Evolutionary conservation across 495 filamentous ascomycete genomes (phyloP), one percentile per base, ranked within the genome.

Genomic region (Penicillium waksmanii): DNA sequence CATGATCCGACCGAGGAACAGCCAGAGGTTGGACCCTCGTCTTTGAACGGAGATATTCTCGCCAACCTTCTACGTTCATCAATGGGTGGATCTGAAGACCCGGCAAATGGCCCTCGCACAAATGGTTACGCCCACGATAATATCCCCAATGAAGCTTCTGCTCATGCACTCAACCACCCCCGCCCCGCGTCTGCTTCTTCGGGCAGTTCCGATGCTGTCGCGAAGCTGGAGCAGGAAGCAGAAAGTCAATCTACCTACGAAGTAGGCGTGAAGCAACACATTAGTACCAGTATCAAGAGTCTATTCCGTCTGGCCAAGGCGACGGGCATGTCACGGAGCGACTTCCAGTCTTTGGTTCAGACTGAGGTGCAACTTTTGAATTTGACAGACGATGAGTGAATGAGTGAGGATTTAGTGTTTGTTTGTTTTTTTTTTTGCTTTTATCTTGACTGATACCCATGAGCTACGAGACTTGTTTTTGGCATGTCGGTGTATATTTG

Each of bases 231-330:
- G 65, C 80, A 84, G 31, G 80, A 79, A 21, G 89, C 87, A 3
- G 82, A 82, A 51, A 84, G 73, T 49, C 85, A 85, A 57, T 85
- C 86, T 18, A 82, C 85, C 51, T 87, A 81, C 54, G 92, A 96
- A 68, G 79, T 90, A 13, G 93, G 88, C 3, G 85, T 97, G 19
- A 91, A 91, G 72, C 91, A 96, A 72, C 95, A 97, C 73, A 88
- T 98, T 25, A 85, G 89, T 44, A 86, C 90, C 7, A 93, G 87
- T 67, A 86, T 98, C 59, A 93, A 96, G 80, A 95, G 90, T 71
- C 71, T 98, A 60, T 97, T 88, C 67, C 79, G 92, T 38, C 77
- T 98, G 34, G 91, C 92, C 44, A 85, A 86, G 65, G 82, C 85
- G 15, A 86, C 86, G 18, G 95, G 95, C 3, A 92, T 98, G 60